Evolutionary conservation across 805 yeast genomes (phyloP), one percentile per base, ranked within the genome.

Genomic region (Cyberlindnera suaveolens): DNA sequence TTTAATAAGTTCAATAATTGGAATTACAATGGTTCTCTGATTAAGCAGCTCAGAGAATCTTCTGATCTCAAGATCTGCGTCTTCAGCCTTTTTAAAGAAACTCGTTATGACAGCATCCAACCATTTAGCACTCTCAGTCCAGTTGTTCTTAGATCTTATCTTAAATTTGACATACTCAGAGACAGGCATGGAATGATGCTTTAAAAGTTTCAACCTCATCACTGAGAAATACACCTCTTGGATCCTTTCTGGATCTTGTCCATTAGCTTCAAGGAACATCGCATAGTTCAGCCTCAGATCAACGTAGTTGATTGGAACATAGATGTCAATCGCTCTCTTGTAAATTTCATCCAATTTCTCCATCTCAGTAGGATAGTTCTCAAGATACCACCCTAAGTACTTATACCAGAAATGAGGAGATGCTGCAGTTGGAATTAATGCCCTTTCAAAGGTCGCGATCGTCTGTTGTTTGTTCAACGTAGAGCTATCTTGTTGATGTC

Each of bases 351-450:
- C 62, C 19, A 72, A 62, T 11, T 57, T 56, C 3, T 62, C 66
- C 27, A 60, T 51, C 1, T 61, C 61, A 4, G 53, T 55, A 3
- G 56, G 50, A 3, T 53, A 41, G 47, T 52, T 48, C 2, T 51
- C 52, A 18, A 73, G 61, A 20, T 77, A 53, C 73, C 80, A 88
- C 3, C 74, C 63, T 7, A 77, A 45, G 57, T 84, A 90, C 42
- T 72, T 72, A 15, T 78, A 54, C 98, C 98, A 91, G 16, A 87
- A 58, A 14, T 66, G 66, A 29, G 77, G 78, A 38, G 72, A 66
- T 17, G 64, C 63, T 34, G 89, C 84, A 41, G 81, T 74, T 0
- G 95, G 86, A 1, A 85, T 66, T 10, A 91, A 63, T 15, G 87
- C 77, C 44, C 96, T 70, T 58, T 85, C 91, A 61, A 82, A 90